Evolutionary conservation across 2,329 filamentous ascomycete species (phyloP).

Genomic region (Diaporthe ilicicola): DNA sequence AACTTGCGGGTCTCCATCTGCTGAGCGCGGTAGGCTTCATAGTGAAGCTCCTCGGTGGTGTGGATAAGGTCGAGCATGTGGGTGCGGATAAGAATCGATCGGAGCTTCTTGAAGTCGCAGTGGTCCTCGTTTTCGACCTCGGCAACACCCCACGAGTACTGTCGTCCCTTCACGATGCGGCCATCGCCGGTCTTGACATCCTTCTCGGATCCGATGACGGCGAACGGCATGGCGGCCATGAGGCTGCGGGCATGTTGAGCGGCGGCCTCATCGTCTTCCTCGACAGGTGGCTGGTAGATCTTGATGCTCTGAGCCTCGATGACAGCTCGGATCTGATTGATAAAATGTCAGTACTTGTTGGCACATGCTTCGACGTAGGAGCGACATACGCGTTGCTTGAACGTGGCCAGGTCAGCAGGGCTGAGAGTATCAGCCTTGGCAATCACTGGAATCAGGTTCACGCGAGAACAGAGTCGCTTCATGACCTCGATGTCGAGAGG

Average conservation of each 20-base stretch:
- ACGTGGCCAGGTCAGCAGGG: conserved; percentile 87
- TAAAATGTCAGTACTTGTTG: conserved; percentile 40
- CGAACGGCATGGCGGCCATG: conserved; percentile 98
- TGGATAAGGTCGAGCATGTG: conserved; percentile 99
- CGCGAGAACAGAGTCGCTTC: conserved; percentile 97
- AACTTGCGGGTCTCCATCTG: conserved; percentile 99
- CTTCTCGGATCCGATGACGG: conserved; percentile 98
- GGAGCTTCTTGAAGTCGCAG: conserved; percentile 99
- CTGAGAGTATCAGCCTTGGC: conserved; percentile 99
- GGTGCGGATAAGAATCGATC: conserved; percentile 96
- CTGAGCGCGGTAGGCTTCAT: conserved; percentile 98
- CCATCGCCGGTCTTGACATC: conserved; percentile 97
- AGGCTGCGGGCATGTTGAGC: conserved; percentile 93
- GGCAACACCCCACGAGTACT: conserved; percentile 99
- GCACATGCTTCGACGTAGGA: neutral
- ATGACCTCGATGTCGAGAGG: conserved; percentile 99
- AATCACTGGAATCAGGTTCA: conserved; percentile 98
- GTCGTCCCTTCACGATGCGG: conserved; percentile 97
- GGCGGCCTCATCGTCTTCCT: conserved; percentile 97
- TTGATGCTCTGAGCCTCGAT: conserved; percentile 99
- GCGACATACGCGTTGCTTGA: conserved; percentile 86
- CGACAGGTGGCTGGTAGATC: conserved; percentile 97
- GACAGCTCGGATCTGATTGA: conserved; percentile 83
- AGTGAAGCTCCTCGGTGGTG: conserved; percentile 99
- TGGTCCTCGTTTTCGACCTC: conserved; percentile 99